Percentiles rank a stretch among this genome's conserved stretches.
phyloP scores from a whole-genome alignment of 208 protist genomes.

The Angomonas desouzai region DNA sequence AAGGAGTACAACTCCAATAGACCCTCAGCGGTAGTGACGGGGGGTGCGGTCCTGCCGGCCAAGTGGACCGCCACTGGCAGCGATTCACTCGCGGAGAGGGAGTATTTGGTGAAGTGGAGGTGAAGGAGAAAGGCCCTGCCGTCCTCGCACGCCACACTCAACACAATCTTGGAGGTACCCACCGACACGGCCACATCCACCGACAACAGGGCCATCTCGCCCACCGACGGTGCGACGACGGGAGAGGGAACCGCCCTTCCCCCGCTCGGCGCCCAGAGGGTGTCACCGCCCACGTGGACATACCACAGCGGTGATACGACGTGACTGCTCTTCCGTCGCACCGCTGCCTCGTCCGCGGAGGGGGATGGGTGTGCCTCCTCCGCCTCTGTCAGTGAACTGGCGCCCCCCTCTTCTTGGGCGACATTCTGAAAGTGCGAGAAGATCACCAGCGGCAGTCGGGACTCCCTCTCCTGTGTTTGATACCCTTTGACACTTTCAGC shows the following conservation, averaged over 20 bases:
- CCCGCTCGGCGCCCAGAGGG: slow-evolving; percentile 11
- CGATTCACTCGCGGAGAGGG: slow-evolving; percentile 1
- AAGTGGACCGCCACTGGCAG: slow-evolving; percentile 8
- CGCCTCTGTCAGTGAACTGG: not conserved
- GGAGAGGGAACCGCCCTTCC: not conserved
- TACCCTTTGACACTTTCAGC: not conserved
- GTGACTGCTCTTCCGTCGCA: not conserved
- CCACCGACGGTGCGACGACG: not conserved
- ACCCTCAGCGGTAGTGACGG: not conserved
- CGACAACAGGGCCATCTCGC: slow-evolving; percentile 29
- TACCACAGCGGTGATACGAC: slow-evolving; percentile 32
- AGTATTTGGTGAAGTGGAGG: slow-evolving; percentile 20
- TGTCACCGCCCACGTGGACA: slow-evolving; percentile 18
- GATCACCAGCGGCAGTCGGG: not conserved
- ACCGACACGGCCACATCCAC: slow-evolving; percentile 65
- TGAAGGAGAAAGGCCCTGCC: slow-evolving; percentile 68
- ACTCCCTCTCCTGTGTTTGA: not conserved
- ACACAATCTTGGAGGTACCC: slow-evolving; percentile 25
- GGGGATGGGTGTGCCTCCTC: too few species aligned
- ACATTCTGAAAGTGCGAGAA: not conserved
- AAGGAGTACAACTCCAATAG: not conserved
- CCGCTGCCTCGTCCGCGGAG: not conserved
- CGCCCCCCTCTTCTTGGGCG: not conserved
- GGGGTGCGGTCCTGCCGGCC: not conserved
- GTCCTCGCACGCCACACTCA: slow-evolving; percentile 59